Evolutionary conservation across 768 basidiomycete genomes (phyloP), one percentile per base, ranked within the genome.

Genomic region (Amanita phalloides): DNA sequence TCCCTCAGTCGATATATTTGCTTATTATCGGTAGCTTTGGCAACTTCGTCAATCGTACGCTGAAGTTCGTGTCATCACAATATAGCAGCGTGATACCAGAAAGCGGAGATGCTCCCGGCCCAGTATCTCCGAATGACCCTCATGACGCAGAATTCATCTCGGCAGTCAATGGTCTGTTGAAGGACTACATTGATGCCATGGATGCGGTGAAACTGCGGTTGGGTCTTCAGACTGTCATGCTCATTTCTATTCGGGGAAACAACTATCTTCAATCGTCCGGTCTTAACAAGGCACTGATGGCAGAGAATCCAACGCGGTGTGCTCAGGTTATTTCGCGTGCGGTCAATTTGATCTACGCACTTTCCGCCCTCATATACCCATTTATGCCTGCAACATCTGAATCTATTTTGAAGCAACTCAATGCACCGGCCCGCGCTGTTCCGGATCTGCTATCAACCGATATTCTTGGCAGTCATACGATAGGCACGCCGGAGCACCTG

Each of bases 331-430:
- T 98, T 53, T 82, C 87, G 45, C 84, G 92, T 49, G 88, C 93
- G 25, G 67, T 92, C 66, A 97, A 97, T 70, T 71, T 99, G 58
- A 95, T 98, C 64, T 98, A 96, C 64, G 69, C 84, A 35, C 75
- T 99, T 52, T 86, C 90, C 10, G 84, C 82, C 26, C 72, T 96
- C 58, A 68, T 91, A 57, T 86, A 93, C 63, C 95, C 96, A 0
- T 99, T 91, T 82, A 97, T 99, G 93, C 96, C 96, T 37, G 76
- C 83, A 10, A 95, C 90, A 0, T 82, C 86, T 33, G 80, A 79
- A 23, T 73, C 82, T 2, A 93, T 99, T 57, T 74, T 95, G 49
- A 61, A 65, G 17, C 96, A 99, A 61, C 77, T 98, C 56, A 90
- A 96, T 61, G 93, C 92, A 0, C 92, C 92, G 1, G 76, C 86